phyloP scores from a whole-genome alignment of 805 yeast genomes.

The Saccharomyces kudriavzevii region DNA sequence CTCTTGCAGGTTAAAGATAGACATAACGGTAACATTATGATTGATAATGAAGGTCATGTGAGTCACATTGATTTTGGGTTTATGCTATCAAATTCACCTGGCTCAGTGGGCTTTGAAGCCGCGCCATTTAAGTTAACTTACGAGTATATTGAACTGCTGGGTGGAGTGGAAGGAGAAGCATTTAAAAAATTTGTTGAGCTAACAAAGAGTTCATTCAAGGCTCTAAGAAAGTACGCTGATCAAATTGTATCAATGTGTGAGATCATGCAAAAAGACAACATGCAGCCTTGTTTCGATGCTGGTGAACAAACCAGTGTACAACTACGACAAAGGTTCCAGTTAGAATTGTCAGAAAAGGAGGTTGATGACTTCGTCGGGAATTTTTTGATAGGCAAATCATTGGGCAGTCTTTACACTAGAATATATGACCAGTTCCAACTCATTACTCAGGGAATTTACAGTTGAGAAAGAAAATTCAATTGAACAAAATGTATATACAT shows the following conservation, averaged over 20 bases:
- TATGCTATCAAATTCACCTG: constrained; percentile 87
- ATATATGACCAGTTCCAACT: constrained; percentile 92
- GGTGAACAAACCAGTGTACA: constrained; percentile 78
- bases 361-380: constrained; percentile 73
- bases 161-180: constrained; percentile 59
- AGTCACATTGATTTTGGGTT: constrained; percentile 95
- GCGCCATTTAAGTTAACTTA: constrained; percentile 91
- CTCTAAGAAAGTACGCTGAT: constrained; percentile 64
- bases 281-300: constrained; percentile 82
- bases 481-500: background rate
- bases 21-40: constrained; percentile 95
- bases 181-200: constrained; percentile 54
- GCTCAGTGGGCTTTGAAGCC: constrained; percentile 93
- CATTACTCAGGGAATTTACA: constrained; percentile 90
- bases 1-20: constrained; percentile 89
- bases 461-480: constrained; percentile 26
- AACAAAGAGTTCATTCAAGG: constrained; percentile 65
- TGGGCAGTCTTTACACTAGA: constrained; percentile 83
- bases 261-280: constrained; percentile 86
- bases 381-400: constrained; percentile 65
- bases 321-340: constrained; percentile 72
- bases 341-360: constrained; percentile 56
- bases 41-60: constrained; percentile 91
- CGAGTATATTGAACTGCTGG: constrained; percentile 83
- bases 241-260: constrained; percentile 78